Evolutionary conservation across 1,284 basidiomycete species (phyloP).

Genomic region (Dichomitus squalens): DNA sequence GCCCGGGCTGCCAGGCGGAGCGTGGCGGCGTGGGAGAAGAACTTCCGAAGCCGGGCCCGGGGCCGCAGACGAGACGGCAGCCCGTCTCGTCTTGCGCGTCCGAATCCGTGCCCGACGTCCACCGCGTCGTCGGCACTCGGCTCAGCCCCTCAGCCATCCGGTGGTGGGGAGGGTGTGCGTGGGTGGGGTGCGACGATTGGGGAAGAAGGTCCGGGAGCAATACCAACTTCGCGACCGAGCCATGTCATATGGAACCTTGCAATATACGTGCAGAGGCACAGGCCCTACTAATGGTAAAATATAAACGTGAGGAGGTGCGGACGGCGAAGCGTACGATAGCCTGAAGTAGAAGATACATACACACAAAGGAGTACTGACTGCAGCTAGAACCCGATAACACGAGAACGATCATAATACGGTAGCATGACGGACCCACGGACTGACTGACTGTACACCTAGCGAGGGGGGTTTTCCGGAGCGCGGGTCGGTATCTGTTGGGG

Average conservation of each 20-base stretch:
- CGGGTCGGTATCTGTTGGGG: too few species aligned
- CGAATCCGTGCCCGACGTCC: not conserved
- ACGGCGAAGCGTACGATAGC: slow-evolving; percentile 1
- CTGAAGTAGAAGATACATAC: slow-evolving; percentile 7
- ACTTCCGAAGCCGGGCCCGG: not conserved
- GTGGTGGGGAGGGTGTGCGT: not conserved
- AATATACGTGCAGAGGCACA: not conserved
- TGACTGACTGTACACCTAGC: not conserved
- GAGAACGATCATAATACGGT: not conserved
- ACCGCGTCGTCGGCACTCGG: not conserved
- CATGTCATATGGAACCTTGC: not conserved
- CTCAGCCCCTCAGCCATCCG: not conserved
- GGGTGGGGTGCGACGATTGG: not conserved
- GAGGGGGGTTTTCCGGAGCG: not conserved
- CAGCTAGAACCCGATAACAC: slow-evolving; percentile 2
- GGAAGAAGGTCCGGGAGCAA: not conserved
- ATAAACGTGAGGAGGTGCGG: not conserved
- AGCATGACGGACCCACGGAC: not conserved
- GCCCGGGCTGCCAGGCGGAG: slow-evolving; percentile 9
- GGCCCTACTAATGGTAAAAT: not conserved
- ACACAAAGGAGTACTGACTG: not conserved
- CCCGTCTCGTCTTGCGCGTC: not conserved
- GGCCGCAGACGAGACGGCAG: not conserved
- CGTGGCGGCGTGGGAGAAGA: slow-evolving; percentile 1
- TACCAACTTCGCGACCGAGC: not conserved